Conservation (phyloP, 1,284 basidiomycete species). For the Cerrena zonata region DNA sequence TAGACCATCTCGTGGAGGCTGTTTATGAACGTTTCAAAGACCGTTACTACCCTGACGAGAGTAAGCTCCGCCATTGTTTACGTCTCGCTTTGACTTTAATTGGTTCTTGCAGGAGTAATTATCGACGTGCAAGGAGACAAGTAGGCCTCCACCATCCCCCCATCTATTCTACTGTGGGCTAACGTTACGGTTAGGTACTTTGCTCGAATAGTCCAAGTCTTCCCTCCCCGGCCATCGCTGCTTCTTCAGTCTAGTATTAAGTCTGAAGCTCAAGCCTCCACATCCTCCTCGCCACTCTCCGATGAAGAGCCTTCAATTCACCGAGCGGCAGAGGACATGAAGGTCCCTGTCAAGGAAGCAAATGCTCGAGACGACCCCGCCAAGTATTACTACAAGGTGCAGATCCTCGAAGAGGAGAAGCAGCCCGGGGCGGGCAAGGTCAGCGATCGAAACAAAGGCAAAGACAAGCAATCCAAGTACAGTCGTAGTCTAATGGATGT, state of each 20-base stretch:
- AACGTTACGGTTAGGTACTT: constrained; percentile 63
- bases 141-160: constrained; percentile 38
- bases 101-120: constrained; percentile 56
- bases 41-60: constrained; percentile 87
- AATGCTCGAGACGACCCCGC: constrained; percentile 71
- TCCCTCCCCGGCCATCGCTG: constrained; percentile 44
- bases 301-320: constrained; percentile 40
- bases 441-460: constrained; percentile 39
- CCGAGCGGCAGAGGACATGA: constrained; percentile 75
- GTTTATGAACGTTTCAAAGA: constrained; percentile 94
- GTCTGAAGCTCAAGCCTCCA: constrained; percentile 23
- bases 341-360: constrained; percentile 67
- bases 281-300: constrained; percentile 24
- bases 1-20: constrained; percentile 90
- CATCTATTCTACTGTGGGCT: constrained; percentile 19
- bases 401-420: constrained; percentile 73
- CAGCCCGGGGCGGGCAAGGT: constrained; percentile 60
- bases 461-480: constrained; percentile 49
- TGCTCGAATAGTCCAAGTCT: constrained; percentile 70
- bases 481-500: constrained; percentile 77
- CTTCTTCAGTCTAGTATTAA: constrained; percentile 17
- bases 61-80: too few species aligned
- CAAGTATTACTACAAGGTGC: constrained; percentile 83
- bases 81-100: constrained; percentile 30
- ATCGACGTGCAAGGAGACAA: constrained; percentile 81